Conservation (phyloP, 306 rosid species). For the Vigna reflexopilosa region DNA sequence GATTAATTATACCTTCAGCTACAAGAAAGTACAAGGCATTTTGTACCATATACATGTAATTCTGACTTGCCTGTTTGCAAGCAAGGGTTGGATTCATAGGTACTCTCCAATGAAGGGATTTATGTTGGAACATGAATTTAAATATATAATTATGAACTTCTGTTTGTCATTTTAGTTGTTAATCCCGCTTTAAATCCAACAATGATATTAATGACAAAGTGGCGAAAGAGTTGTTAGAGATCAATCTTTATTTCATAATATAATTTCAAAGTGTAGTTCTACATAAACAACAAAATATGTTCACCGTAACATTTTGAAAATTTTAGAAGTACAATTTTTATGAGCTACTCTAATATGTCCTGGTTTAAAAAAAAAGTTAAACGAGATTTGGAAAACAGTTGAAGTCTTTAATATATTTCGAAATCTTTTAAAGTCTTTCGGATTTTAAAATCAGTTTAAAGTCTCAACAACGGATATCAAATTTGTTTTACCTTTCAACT, state of each 20-base stretch:
- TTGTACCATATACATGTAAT: slow-evolving; percentile 41
- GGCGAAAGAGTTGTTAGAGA: not conserved
- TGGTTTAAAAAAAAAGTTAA: not conserved
- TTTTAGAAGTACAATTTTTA: not conserved
- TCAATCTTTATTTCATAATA: not conserved
- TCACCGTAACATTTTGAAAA: not conserved
- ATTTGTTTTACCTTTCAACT: too few relatives aligned
- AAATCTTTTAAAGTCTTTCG: too few relatives aligned
- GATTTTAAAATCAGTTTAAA: too few relatives aligned
- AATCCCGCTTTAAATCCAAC: not conserved
- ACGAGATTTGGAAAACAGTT: too few relatives aligned
- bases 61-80: slow-evolving; percentile 37
- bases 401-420: too few relatives aligned
- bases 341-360: not conserved
- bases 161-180: slow-evolving; percentile 13
- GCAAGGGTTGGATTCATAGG: slow-evolving; percentile 33
- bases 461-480: too few relatives aligned
- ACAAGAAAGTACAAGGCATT: slow-evolving; percentile 45
- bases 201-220: slow-evolving; percentile 1
- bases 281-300: not conserved
- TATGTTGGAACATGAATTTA: slow-evolving; percentile 23
- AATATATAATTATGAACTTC: slow-evolving; percentile 12
- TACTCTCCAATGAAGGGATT: slow-evolving; percentile 36
- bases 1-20: slow-evolving; percentile 39
- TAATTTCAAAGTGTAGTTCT: not conserved